These are phyloP conservation scores for Amylocarpus encephaloides DNA, from an alignment of 2,329 filamentous ascomycete species.

Conservation along the genomic window DNA sequence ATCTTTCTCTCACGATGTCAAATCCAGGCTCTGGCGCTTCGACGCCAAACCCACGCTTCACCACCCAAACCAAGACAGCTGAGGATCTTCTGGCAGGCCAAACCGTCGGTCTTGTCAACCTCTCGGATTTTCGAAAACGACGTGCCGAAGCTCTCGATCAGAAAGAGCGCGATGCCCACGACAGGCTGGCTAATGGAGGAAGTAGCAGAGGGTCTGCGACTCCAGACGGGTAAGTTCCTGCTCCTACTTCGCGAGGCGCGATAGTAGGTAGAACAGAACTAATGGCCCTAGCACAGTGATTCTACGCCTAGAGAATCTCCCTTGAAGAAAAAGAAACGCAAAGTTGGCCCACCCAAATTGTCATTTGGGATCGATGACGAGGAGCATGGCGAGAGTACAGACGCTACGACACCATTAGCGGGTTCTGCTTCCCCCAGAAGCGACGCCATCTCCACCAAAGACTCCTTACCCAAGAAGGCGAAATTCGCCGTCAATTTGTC, in stretches of 20 bases:
- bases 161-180: slow-evolving; percentile 74
- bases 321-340: slow-evolving; percentile 41
- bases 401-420: slow-evolving; percentile 31
- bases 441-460: slow-evolving; percentile 26
- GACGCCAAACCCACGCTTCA: slow-evolving; percentile 32
- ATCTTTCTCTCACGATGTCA: slow-evolving; percentile 16
- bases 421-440: slow-evolving; percentile 24
- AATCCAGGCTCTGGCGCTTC: slow-evolving; percentile 24
- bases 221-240: slow-evolving; percentile 50
- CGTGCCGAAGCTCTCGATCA: slow-evolving; percentile 90
- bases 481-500: slow-evolving; percentile 58
- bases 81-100: slow-evolving; percentile 32
- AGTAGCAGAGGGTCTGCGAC: slow-evolving; percentile 31
- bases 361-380: slow-evolving; percentile 56
- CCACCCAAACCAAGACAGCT: slow-evolving; percentile 27
- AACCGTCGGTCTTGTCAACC: slow-evolving; percentile 75
- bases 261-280: slow-evolving; percentile 14
- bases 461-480: slow-evolving; percentile 26
- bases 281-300: slow-evolving; percentile 31
- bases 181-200: slow-evolving; percentile 43
- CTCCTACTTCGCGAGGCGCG: neutral
- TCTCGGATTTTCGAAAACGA: slow-evolving; percentile 92
- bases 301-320: slow-evolving; percentile 37
- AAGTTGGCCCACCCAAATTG: slow-evolving; percentile 42
- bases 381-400: slow-evolving; percentile 33